Conservation (phyloP, 345 rosid genomes). For the Brassica incana region DNA sequence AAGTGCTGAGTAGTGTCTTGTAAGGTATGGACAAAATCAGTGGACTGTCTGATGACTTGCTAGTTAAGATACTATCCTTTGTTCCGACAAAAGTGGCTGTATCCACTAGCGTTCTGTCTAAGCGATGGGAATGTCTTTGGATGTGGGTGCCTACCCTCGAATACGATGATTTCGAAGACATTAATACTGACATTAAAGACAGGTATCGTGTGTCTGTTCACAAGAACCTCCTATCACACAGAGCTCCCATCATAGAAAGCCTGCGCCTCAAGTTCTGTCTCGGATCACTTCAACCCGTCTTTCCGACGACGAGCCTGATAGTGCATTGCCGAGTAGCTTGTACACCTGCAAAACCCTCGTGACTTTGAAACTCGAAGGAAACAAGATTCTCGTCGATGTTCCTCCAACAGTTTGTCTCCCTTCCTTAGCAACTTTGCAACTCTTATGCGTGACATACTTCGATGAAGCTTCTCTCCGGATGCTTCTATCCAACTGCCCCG, state of each 20-base stretch:
- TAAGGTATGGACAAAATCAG: background rate
- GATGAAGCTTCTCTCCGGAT: background rate
- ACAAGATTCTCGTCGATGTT: background rate
- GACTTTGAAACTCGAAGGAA: background rate
- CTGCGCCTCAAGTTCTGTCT: background rate
- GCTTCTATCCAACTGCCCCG: background rate
- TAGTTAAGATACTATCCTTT: background rate
- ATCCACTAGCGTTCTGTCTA: slow-evolving; percentile 1
- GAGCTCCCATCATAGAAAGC: slow-evolving; percentile 1
- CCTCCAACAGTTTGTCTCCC: slow-evolving; percentile 6
- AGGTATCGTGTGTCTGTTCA: background rate
- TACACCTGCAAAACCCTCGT: no score
- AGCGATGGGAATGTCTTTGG: slow-evolving; percentile 8
- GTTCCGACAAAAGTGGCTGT: background rate
- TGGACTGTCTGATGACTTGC: background rate
- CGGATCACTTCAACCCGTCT: background rate
- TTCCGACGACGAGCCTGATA: no score
- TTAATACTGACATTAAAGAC: no score
- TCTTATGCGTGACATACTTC: background rate
- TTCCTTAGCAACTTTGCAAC: background rate
- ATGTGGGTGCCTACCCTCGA: slow-evolving; percentile 8
- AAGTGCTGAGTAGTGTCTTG: background rate
- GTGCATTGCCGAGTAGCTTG: no score
- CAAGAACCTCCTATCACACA: background rate
- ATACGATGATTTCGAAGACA: background rate